phyloP scores from a whole-genome alignment of 306 rosid genomes.

The Medicago arabica region DNA sequence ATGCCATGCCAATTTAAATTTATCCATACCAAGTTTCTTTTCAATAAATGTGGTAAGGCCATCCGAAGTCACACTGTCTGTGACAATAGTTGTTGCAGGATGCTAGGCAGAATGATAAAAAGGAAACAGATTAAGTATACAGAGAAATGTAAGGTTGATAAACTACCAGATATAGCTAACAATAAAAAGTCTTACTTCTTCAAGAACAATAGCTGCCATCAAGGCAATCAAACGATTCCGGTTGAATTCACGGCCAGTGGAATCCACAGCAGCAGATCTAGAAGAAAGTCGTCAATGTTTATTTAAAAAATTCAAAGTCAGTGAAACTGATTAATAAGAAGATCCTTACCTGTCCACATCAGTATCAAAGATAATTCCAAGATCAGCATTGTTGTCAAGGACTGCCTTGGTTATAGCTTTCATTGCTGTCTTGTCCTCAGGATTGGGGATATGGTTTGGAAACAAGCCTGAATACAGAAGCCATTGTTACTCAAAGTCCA shows the following conservation, averaged over 20 bases:
- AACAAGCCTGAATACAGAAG: conserved; percentile 73
- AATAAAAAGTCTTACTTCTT: conserved; percentile 65
- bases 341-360: conserved; percentile 83
- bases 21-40: conserved; percentile 81
- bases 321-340: conserved; percentile 38
- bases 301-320: conserved; percentile 16
- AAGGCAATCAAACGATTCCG: conserved; percentile 93
- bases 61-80: conserved; percentile 98
- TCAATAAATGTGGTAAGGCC: conserved; percentile 92
- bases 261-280: conserved; percentile 99
- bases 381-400: conserved; percentile 87
- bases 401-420: conserved; percentile 92
- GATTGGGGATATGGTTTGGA: conserved; percentile 96
- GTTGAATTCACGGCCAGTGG: conserved; percentile 81
- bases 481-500: conserved; percentile 23
- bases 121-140: conserved; percentile 29
- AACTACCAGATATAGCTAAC: conserved; percentile 28
- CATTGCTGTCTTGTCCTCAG: conserved; percentile 99
- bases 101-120: conserved; percentile 56
- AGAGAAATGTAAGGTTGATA: conserved; percentile 23
- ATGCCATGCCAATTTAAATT: conserved; percentile 34
- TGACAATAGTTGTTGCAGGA: conserved; percentile 94
- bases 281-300: conserved; percentile 33
- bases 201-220: conserved; percentile 94
- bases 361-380: conserved; percentile 97